Percentiles rank a stretch among this genome's conserved stretches.
Conservation (phyloP, 2,329 filamentous ascomycete genomes). For the Mycosphaerella sp. region DNA sequence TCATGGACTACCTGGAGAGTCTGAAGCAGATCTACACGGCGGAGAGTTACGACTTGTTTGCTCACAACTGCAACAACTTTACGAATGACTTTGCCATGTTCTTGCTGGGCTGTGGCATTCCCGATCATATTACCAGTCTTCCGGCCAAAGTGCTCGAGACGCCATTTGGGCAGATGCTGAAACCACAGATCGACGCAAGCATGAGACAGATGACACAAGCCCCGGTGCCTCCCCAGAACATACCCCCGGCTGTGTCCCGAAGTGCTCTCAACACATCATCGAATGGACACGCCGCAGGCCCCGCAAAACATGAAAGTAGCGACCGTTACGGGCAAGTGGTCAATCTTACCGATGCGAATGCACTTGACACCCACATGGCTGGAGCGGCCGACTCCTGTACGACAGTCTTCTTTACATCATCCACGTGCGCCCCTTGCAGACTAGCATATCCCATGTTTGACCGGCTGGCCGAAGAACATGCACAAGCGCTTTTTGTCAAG, state of each 20-base stretch:
- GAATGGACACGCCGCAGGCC: not conserved
- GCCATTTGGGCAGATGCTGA: conserved; percentile 80
- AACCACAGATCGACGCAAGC: conserved; percentile 63
- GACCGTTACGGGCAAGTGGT: conserved; percentile 49
- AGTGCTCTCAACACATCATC: not conserved
- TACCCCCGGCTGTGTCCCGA: conserved; percentile 14
- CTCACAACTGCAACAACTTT: conserved; percentile 97
- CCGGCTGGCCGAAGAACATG: conserved; percentile 65
- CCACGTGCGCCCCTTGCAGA: conserved; percentile 80
- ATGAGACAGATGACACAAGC: conserved; percentile 59
- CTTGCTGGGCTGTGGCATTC: conserved; percentile 79
- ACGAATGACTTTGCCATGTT: conserved; percentile 89
- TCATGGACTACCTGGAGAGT: conserved; percentile 82
- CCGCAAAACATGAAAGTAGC: conserved; percentile 4
- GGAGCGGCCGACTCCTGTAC: conserved; percentile 62
- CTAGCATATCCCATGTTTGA: conserved; percentile 75
- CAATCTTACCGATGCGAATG: conserved; percentile 52
- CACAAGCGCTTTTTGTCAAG: conserved; percentile 68
- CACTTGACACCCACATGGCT: conserved; percentile 56
- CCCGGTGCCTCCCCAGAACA: conserved; percentile 38
- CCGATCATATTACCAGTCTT: conserved; percentile 75
- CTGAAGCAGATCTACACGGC: conserved; percentile 74
- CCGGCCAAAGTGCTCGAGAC: conserved; percentile 79
- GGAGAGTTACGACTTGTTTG: conserved; percentile 73
- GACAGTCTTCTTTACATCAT: conserved; percentile 86